These are phyloP conservation scores for Colletotrichum noveboracense DNA, from an alignment of 2,329 filamentous ascomycete genomes.

Conservation along the genomic window DNA sequence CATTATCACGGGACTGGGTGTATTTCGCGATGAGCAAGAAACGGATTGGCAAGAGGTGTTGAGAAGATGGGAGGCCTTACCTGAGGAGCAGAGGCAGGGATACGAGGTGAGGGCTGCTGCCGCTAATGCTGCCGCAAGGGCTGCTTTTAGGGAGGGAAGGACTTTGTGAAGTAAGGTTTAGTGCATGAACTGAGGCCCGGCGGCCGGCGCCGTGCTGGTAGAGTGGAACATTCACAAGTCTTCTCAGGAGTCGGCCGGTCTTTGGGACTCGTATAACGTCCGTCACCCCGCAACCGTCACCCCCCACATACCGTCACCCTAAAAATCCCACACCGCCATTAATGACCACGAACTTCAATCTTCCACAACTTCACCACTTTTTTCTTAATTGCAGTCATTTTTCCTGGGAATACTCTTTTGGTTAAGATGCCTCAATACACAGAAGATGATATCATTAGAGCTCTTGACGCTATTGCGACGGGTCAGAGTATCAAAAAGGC, in stretches of 20 bases:
- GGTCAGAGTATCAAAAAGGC: no score
- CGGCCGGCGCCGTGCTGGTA: slow-evolving; percentile 66
- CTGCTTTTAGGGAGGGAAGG: neutral
- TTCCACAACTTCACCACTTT: no score
- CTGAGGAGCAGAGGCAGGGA: neutral
- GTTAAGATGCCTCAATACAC: no score
- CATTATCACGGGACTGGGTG: neutral
- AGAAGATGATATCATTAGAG: no score
- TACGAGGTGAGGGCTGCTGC: neutral
- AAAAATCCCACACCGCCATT: no score
- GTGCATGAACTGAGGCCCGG: slow-evolving; percentile 36
- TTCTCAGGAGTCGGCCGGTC: slow-evolving; percentile 36
- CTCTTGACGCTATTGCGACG: no score
- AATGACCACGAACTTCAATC: no score
- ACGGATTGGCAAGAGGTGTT: neutral
- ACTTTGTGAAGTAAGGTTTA: slow-evolving; percentile 32
- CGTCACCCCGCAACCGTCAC: no score
- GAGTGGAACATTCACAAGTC: slow-evolving; percentile 64
- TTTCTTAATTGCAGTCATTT: no score
- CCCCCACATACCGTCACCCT: no score
- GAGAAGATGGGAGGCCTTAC: neutral
- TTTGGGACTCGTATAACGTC: slow-evolving; percentile 59
- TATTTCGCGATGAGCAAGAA: neutral
- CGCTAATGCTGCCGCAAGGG: neutral
- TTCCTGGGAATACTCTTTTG: no score